Evolutionary conservation across 768 basidiomycete genomes (phyloP), one percentile per base, ranked within the genome.

Genomic region (Aureoboletus auriporus): DNA sequence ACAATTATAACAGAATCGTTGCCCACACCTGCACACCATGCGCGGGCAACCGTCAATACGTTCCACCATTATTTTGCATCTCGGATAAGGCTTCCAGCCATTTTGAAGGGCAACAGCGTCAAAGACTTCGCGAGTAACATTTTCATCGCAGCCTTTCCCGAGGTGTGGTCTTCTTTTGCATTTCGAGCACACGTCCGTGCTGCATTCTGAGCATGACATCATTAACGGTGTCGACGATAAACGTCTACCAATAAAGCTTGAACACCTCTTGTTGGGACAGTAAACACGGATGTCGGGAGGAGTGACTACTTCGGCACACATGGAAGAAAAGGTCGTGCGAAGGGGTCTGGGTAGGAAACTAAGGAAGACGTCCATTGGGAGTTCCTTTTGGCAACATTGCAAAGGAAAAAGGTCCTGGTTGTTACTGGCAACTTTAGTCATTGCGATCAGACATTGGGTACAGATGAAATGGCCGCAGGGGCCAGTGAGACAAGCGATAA

Each of bases 61-160:
- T 54, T 85, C 84, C 31, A 85, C 72, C 42, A 85, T 69, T 27
- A 70, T 66, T 6, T 69, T 52, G 58, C 84, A 86, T 11, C 67
- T 70, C 1, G 83, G 83, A 56, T 83, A 86, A 0, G 76, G 81
- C 57, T 83, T 78, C 83, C 80, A 86, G 6, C 68, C 64, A 9
- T 75, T 50, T 36, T 67, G 47, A 5, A 58, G 58, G 0, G 80
- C 82, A 11, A 88, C 71, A 3, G 60, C 67, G n/a, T 63, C 4
- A 4, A 23, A 69, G 17, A 83, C 65, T 38, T 69, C 71, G 12
- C 71, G 57, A 8, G 68, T 64, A 2, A 61, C 59, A 49, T 76
- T 75, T n/a, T 73, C 72, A 2, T 60, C 54, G 42, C 83, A 83
- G 4, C 53, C 55, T 39, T 65, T 56, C 12, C 55, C 54, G 0